phyloP scores from a whole-genome alignment of 2,329 filamentous ascomycete genomes.

The Pezicula carpinea region DNA sequence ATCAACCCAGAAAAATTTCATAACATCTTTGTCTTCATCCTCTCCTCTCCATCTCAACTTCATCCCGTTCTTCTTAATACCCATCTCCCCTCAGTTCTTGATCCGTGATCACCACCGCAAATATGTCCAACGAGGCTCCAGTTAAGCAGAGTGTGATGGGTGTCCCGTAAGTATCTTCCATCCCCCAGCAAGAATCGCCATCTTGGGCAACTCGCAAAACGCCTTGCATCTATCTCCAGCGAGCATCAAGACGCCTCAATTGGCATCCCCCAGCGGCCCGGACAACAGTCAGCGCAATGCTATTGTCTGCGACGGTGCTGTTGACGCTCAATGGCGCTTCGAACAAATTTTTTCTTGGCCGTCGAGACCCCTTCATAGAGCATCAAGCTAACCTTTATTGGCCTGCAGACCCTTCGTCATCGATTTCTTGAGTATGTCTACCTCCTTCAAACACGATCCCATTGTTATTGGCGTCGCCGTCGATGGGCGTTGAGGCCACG shows the following conservation, averaged over 20 bases:
- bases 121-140: conserved; percentile 45
- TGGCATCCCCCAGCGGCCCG: conserved; percentile 11
- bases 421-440: conserved; percentile 95
- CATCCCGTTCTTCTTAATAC: conserved; percentile 18
- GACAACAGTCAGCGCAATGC: conserved; percentile 3
- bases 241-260: conserved; percentile 21
- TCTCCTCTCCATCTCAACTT: background rate
- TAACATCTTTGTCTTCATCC: background rate
- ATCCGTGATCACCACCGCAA: conserved; percentile 22
- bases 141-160: conserved; percentile 57
- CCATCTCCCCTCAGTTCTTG: conserved; percentile 59
- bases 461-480: conserved; percentile 10
- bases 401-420: conserved; percentile 79
- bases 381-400: conserved; percentile 18
- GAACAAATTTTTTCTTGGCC: conserved; percentile 15
- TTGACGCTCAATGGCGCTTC: conserved; percentile 18
- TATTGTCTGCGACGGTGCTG: conserved; percentile 7
- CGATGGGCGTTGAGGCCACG: conserved; percentile 6
- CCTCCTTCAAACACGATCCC: conserved; percentile 9
- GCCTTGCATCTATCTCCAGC: conserved; percentile 17
- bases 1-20: too few species aligned
- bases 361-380: conserved; percentile 6
- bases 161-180: conserved; percentile 54
- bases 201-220: conserved; percentile 7
- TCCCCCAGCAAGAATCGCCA: conserved; percentile 27